Percentiles rank a stretch among this genome's conserved stretches.
These are phyloP conservation scores for Vanilla planifolia DNA, from an alignment of 106 monocot genomes.

Conservation along the genomic window DNA sequence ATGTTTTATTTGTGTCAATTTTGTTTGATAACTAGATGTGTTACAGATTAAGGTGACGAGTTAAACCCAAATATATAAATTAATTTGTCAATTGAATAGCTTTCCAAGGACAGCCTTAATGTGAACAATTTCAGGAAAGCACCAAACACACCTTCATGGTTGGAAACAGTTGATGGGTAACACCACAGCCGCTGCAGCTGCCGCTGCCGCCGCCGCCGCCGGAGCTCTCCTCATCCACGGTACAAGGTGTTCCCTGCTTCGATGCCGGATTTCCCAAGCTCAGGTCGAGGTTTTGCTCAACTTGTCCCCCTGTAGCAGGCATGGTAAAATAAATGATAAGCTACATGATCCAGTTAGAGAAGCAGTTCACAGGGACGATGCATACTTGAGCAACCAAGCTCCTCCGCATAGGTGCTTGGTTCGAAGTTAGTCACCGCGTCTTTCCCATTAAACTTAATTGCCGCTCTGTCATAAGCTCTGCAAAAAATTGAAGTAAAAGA, in stretches of 20 bases:
- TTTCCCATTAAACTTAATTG: constrained; percentile 66
- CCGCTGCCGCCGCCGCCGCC: not conserved
- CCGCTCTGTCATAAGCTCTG: constrained; percentile 85
- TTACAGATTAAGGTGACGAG: no score
- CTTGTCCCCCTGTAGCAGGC: constrained; percentile 8
- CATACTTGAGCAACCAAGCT: constrained; percentile 22
- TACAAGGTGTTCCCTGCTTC: constrained; percentile 17
- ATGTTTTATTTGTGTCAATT: no score
- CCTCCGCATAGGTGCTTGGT: constrained; percentile 39
- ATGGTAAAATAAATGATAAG: not conserved
- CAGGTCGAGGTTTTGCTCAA: constrained; percentile 55
- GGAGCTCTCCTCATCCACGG: constrained; percentile 21
- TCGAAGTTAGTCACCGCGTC: constrained; percentile 83
- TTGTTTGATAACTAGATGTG: no score
- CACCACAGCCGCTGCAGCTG: not conserved
- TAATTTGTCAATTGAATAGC: no score
- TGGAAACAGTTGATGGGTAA: constrained; percentile 21
- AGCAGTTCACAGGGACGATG: no score
- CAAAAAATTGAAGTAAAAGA: not conserved
- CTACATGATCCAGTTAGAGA: no score
- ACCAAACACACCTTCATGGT: constrained; percentile 6
- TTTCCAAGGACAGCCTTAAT: no score
- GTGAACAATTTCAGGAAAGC: no score
- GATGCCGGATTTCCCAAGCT: constrained; percentile 51
- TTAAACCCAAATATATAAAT: no score